A percentile compares a stretch with the other conserved stretches of the same genome.
Evolutionary conservation across 2,329 filamentous ascomycete species (phyloP).

Genomic region (Epichloe uncinata): DNA sequence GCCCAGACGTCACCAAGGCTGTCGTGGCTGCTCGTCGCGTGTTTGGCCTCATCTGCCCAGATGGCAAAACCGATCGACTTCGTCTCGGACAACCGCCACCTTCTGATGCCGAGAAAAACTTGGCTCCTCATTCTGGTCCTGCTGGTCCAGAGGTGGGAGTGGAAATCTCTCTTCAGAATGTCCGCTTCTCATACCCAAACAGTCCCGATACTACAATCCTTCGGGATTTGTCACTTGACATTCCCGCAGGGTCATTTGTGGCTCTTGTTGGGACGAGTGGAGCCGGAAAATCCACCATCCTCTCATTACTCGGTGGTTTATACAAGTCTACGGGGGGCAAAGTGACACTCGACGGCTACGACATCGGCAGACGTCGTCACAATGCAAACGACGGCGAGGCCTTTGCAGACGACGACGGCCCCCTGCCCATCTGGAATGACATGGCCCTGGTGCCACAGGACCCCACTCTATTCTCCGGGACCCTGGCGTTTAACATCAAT

Average conservation of each 20-base stretch:
- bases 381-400: constrained; percentile 22
- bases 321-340: constrained; percentile 36
- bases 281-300: constrained; percentile 33
- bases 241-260: constrained; percentile 1
- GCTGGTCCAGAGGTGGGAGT: constrained; percentile 42
- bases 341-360: constrained; percentile 33
- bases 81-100: background rate
- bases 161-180: constrained; percentile 10
- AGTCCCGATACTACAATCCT: background rate
- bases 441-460: constrained; percentile 39
- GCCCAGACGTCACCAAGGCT: constrained; percentile 33
- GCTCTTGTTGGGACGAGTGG: constrained; percentile 30
- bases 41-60: constrained; percentile 17
- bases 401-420: constrained; percentile 23
- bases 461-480: constrained; percentile 35
- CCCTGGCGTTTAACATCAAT: constrained; percentile 33
- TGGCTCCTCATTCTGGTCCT: background rate
- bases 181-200: constrained; percentile 7
- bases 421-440: constrained; percentile 5
- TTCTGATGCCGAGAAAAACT: constrained; percentile 10
- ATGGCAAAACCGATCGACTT: background rate
- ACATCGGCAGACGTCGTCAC: background rate
- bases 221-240: background rate
- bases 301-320: constrained; percentile 37
- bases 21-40: constrained; percentile 31